phyloP scores from a whole-genome alignment of 805 yeast species.

The Hanseniaspora nectarophila region DNA sequence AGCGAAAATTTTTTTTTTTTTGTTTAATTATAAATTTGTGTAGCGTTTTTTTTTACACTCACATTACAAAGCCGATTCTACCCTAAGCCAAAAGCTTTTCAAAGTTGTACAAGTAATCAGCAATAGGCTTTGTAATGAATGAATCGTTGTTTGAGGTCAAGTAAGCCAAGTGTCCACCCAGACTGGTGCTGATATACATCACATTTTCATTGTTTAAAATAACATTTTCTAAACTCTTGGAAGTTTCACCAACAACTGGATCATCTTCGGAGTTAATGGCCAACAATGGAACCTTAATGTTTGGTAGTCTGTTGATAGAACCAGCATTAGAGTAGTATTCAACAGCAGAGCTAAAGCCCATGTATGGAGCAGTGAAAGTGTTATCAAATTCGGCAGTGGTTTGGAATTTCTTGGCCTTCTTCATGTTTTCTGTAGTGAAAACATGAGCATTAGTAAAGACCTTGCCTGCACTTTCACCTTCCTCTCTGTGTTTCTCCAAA shows the following conservation, averaged over 20 bases:
- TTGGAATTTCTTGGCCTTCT: constrained; percentile 30
- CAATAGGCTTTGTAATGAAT: constrained; percentile 38
- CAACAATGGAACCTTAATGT: constrained; percentile 50
- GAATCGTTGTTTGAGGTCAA: constrained; percentile 34
- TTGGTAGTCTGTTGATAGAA: constrained; percentile 43
- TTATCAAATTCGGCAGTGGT: constrained; percentile 49
- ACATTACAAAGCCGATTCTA: neutral
- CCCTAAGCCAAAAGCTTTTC: constrained; percentile 23
- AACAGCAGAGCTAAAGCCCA: constrained; percentile 50
- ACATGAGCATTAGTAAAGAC: constrained; percentile 20
- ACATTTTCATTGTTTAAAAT: constrained; percentile 46
- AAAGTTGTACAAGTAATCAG: constrained; percentile 33
- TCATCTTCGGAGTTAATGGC: constrained; percentile 56
- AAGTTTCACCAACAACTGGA: constrained; percentile 45
- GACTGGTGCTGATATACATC: constrained; percentile 43
- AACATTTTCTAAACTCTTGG: constrained; percentile 38
- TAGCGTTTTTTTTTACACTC: neutral
- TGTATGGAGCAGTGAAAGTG: constrained; percentile 45
- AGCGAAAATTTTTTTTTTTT: neutral
- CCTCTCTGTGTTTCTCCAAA: constrained; percentile 24
- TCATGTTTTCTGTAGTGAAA: constrained; percentile 28
- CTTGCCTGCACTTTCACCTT: no score
- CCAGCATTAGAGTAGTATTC: constrained; percentile 58
- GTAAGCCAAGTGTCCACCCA: constrained; percentile 63
- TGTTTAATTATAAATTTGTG: neutral